Conservation (phyloP, 805 yeast genomes). For the Myxozyma melibiosi region DNA sequence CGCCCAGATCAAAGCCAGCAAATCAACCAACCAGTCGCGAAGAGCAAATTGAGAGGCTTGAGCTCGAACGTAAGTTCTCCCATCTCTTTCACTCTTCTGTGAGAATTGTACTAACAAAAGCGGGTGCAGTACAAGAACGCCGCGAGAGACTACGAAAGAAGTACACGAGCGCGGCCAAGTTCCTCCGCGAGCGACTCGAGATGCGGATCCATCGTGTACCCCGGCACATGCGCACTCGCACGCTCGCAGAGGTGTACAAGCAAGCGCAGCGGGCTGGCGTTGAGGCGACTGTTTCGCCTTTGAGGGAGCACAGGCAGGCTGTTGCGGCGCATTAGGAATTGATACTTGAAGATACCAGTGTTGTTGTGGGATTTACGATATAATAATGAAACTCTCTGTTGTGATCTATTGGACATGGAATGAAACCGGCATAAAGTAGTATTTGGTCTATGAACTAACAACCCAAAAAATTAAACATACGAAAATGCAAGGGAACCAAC, state of each 20-base stretch:
- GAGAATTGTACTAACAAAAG: not conserved
- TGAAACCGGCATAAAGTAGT: too few species aligned
- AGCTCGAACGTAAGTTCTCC: slow-evolving; percentile 9
- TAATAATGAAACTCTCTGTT: too few species aligned
- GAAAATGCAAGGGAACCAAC: not conserved
- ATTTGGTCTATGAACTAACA: too few species aligned
- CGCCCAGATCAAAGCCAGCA: not conserved
- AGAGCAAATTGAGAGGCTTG: not conserved
- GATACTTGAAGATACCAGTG: too few species aligned
- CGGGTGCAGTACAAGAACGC: slow-evolving; percentile 11
- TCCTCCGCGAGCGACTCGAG: slow-evolving; percentile 46
- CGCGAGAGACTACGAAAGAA: slow-evolving; percentile 15
- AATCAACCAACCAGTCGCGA: slow-evolving; percentile 1
- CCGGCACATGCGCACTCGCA: slow-evolving; percentile 50
- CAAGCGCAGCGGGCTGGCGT: not conserved
- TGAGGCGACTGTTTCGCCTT: too few species aligned
- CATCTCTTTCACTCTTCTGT: not conserved
- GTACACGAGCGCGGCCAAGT: slow-evolving; percentile 35
- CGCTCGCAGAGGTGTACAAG: slow-evolving; percentile 43
- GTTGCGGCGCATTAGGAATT: too few species aligned
- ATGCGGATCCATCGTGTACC: slow-evolving; percentile 53
- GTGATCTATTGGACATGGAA: too few species aligned
- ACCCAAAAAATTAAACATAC: not conserved
- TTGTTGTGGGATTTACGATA: too few species aligned
- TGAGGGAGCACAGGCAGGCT: too few species aligned